Percentiles rank a stretch among this genome's conserved stretches.
These are phyloP conservation scores for Chalciporus piperatus DNA, from an alignment of 768 basidiomycete genomes.

Conservation along the genomic window DNA sequence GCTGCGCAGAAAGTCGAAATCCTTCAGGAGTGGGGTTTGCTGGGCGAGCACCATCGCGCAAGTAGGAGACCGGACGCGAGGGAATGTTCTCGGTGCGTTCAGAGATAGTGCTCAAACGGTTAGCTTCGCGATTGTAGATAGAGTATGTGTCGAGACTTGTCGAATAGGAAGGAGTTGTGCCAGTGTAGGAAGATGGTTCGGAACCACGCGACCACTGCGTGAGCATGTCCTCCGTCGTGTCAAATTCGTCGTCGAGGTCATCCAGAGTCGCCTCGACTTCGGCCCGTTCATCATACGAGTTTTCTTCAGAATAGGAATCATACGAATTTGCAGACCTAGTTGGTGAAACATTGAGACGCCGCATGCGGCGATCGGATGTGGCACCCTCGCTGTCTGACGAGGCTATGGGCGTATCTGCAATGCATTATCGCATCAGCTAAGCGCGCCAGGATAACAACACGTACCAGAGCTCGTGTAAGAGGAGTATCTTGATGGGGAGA, in stretches of 20 bases:
- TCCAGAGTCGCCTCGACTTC: constrained; percentile 70
- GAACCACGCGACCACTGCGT: constrained; percentile 61
- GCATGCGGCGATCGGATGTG: constrained; percentile 46
- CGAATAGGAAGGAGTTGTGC: constrained; percentile 31
- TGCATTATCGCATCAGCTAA: constrained; percentile 3
- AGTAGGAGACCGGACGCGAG: constrained; percentile 54
- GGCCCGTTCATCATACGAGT: constrained; percentile 43
- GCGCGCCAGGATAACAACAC: constrained; percentile 11
- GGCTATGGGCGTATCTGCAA: constrained; percentile 42
- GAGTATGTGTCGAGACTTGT: constrained; percentile 39
- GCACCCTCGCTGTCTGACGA: constrained; percentile 49
- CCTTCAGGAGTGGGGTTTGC: constrained; percentile 44
- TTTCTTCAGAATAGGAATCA: constrained; percentile 59
- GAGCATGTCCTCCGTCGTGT: constrained; percentile 62
- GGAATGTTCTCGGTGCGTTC: constrained; percentile 70
- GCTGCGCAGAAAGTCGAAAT: constrained; percentile 44
- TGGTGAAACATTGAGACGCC: constrained; percentile 56
- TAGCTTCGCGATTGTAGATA: constrained; percentile 41
- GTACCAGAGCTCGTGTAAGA: constrained; percentile 56
- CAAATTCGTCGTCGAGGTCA: constrained; percentile 64
- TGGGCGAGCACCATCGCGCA: constrained; percentile 32
- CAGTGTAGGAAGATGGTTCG: constrained; percentile 30
- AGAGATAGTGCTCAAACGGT: constrained; percentile 68
- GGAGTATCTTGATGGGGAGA: constrained; percentile 61
- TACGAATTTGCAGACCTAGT: constrained; percentile 35